Evolutionary conservation across 257 asterid species (phyloP), one percentile per base, ranked within the genome.

Genomic region (Cordia subcordata): DNA sequence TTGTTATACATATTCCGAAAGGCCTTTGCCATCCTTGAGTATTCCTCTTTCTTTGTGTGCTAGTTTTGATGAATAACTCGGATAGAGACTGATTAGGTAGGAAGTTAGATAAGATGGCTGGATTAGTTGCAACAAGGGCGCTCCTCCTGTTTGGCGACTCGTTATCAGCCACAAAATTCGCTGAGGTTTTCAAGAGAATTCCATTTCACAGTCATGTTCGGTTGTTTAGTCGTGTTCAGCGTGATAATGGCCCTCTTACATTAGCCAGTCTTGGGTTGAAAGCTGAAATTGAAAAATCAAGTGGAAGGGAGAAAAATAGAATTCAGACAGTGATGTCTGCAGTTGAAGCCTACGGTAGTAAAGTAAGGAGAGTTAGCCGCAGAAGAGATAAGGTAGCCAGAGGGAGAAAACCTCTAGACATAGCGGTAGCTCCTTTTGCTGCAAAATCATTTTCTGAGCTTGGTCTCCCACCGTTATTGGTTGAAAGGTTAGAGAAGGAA

Each of bases 401-500:
- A 56, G 72, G 59, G 68, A 82, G 66, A 67, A 83, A 67, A 44
- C 55, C 72, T 53, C 68, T 67, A 53, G 93, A 82, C 53, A 5
- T 72, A 53, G 81, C 67, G 62, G 75, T 77, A 13, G 96, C 77
- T 62, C 96, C 95, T 17, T 92, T 88, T 69, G 83, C 96, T 46
- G 94, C 88, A 1, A 50, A 82, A 62, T 79, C 94, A 11, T 93
- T 93, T 76, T 77, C 90, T 5, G 99, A 89, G 78, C 94, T 89
- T 37, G 95, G 96, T 53, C 78, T 93, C 39, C 91, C 95, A 11
- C 90, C 81, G 10, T 76, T 70, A 18, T 66, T 93, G 68, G 80
- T 93, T 11, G 87, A 79, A 60, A 86, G 87, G 77, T 70, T 93
- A 51, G 95, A 83, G 77, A 74, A 69, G 57, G 96, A 80, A 81